Conservation (phyloP, 305 asterid genomes). For the Euphrasia arctica region DNA sequence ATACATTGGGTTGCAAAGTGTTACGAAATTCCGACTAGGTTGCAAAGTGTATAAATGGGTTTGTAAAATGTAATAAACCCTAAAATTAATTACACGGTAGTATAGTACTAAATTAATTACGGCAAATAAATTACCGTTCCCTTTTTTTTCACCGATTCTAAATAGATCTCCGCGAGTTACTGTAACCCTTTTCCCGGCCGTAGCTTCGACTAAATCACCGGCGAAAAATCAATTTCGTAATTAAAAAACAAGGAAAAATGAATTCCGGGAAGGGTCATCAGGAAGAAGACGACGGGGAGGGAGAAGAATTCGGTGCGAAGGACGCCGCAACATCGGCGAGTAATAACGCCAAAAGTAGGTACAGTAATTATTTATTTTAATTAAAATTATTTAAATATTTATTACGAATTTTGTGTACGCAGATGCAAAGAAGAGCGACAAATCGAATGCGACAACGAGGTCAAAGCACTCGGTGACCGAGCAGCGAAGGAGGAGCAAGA, state of each 20-base stretch:
- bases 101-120: no score
- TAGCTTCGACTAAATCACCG: no score
- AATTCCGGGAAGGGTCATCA: constrained; percentile 52
- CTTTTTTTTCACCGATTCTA: no score
- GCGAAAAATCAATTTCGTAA: constrained; percentile 13
- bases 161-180: no score
- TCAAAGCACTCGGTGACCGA: constrained; percentile 97
- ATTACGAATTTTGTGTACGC: constrained; percentile 33
- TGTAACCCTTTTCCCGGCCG: no score
- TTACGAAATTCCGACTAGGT: no score
- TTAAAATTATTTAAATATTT: constrained; percentile 17
- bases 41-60: no score
- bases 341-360: constrained; percentile 54
- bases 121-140: no score
- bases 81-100: no score
- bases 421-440: constrained; percentile 82
- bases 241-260: constrained; percentile 24
- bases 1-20: no score
- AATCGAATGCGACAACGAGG: constrained; percentile 62
- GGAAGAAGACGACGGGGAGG: constrained; percentile 61
- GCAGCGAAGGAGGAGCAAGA: constrained; percentile 93
- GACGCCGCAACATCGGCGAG: constrained; percentile 43
- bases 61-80: no score
- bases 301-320: constrained; percentile 56
- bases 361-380: not conserved